Evolutionary conservation across 208 protist species (phyloP), one percentile per base, ranked within the genome.

Genomic region (Leishmania guyanensis): DNA sequence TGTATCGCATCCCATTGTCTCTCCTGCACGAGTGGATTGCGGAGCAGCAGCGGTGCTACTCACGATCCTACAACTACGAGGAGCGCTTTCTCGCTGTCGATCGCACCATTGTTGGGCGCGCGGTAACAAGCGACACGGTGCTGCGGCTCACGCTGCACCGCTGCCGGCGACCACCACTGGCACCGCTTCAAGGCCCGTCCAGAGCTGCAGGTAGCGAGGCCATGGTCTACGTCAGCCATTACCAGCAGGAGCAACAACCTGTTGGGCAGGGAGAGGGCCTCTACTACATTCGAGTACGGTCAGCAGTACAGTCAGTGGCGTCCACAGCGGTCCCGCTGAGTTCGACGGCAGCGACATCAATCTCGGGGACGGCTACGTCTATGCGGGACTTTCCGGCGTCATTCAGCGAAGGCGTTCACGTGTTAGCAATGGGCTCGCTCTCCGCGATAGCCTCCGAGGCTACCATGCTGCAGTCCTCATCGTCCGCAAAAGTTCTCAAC

Each of bases 41-140:
- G 8, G 88, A 77, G 51, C 70, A 87, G 78, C 88, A 90, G 78
- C 87, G 88, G 46, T 50, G 64, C 72, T 78, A 92, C 26, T 82
- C 85, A 12, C 82, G 85, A 77, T 83, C 87, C n/a, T 87, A 90
- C 75, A 89, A 92, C 81, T 93, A 95, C 74, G 88, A 95, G 75
- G 88, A 87, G 17, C 83, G 92, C 20, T 93, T 95, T 69, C 88
- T 88, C 26, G 87, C 88, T 12, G 85, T 95, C 53, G 92, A 95
- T 62, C 84, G 89, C 33, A 84, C 79, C 22, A 73, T 95, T 58
- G 60, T 84, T 71, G 85, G 86, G 22, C 81, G 87, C 17, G 48
- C 64, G 3, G 46, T 69, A 9, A 72, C 81, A 3, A 36, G 50
- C 10, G 88, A 95, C 64, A 79, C 66, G 50, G 77, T 89, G 29